Percentiles rank a stretch among this genome's conserved stretches.
These are phyloP conservation scores for Starmerella kuoi DNA, from an alignment of 805 yeast genomes.

Conservation along the genomic window DNA sequence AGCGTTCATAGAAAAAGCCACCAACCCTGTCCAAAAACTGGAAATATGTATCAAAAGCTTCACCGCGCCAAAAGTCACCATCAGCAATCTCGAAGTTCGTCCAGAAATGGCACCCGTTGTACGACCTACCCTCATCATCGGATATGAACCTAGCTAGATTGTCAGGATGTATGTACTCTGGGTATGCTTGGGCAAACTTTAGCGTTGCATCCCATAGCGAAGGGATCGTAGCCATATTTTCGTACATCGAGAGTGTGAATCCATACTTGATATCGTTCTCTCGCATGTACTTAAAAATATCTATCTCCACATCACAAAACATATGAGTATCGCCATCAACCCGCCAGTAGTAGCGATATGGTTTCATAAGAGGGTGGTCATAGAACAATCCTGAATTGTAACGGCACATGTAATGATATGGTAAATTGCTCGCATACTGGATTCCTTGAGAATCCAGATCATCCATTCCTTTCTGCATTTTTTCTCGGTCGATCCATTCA, in stretches of 20 bases:
- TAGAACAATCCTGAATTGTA: constrained; percentile 76
- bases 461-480: constrained; percentile 47
- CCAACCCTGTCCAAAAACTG: constrained; percentile 55
- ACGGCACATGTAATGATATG: constrained; percentile 91
- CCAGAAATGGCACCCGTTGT: constrained; percentile 82
- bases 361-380: constrained; percentile 58
- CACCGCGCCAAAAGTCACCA: constrained; percentile 58
- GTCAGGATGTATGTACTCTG: constrained; percentile 43
- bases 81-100: constrained; percentile 87
- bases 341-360: constrained; percentile 90
- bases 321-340: constrained; percentile 88
- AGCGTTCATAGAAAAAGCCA: constrained; percentile 82
- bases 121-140: constrained; percentile 55
- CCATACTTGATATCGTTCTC: constrained; percentile 63
- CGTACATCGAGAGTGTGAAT: constrained; percentile 67
- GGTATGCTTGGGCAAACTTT: constrained; percentile 35
- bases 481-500: constrained; percentile 32
- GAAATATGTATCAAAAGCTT: constrained; percentile 55
- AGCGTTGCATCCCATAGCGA: constrained; percentile 51
- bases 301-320: constrained; percentile 83
- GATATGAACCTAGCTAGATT: constrained; percentile 59
- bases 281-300: constrained; percentile 85
- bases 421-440: constrained; percentile 66
- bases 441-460: constrained; percentile 74
- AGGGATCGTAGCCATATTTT: constrained; percentile 73